Percentiles rank a stretch among this genome's conserved stretches.
Evolutionary conservation across 1,284 basidiomycete species (phyloP).

Genomic region (Papiliotrema terrestris): DNA sequence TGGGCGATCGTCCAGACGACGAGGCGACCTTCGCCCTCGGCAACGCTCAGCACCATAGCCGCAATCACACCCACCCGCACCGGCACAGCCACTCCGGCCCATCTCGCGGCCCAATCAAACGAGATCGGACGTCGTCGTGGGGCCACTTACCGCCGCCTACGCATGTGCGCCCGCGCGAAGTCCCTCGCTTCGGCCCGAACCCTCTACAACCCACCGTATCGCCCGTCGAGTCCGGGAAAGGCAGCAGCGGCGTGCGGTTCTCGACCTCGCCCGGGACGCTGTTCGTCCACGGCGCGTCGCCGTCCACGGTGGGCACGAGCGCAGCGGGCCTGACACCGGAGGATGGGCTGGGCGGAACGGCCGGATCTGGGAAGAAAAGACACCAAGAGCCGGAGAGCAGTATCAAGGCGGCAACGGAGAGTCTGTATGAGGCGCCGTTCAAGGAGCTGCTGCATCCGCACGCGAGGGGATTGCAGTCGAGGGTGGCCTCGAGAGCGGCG

Average conservation of each 20-base stretch:
- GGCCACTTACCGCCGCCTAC: conserved; percentile 15
- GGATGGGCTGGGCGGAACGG: background rate
- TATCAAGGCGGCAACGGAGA: conserved; percentile 20
- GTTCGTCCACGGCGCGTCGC: conserved; percentile 4
- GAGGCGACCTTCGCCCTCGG: background rate
- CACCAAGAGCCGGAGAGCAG: conserved; percentile 18
- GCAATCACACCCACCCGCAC: background rate
- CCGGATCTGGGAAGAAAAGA: background rate
- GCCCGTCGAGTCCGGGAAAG: conserved; percentile 7
- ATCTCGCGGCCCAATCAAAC: background rate
- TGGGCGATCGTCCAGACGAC: conserved; percentile 3
- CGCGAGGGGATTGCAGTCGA: background rate
- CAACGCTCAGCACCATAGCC: background rate
- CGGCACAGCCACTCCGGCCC: background rate
- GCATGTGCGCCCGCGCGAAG: conserved; percentile 10
- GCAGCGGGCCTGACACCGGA: conserved; percentile 1
- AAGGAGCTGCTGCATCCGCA: conserved; percentile 27
- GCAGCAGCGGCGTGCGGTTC: conserved; percentile 17
- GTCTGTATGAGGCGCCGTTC: conserved; percentile 31
- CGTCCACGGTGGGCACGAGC: conserved; percentile 5
- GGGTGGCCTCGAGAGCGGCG: background rate
- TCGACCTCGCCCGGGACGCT: conserved; percentile 13
- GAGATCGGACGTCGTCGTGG: background rate
- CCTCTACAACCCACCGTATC: conserved; percentile 1
- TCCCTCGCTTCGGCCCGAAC: conserved; percentile 8